Conservation (phyloP, 2,329 filamentous ascomycete species). For the Penicillium crustosum region DNA sequence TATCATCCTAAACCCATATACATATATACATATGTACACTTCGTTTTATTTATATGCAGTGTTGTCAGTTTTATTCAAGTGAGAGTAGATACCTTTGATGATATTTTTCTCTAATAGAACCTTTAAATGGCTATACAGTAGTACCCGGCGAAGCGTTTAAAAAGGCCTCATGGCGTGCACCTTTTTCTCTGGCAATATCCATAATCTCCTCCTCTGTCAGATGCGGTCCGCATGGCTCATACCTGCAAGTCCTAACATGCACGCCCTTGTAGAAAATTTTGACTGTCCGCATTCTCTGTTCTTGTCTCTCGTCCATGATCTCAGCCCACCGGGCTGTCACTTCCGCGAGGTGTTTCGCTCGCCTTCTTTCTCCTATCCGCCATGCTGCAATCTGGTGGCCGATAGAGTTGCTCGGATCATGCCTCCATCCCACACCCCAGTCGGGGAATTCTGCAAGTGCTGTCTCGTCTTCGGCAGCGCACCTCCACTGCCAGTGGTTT, state of each 20-base stretch:
- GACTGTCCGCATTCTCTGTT: conserved; percentile 12
- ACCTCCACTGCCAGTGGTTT: conserved; percentile 28
- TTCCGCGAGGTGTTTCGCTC: conserved; percentile 10
- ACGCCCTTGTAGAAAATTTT: background rate
- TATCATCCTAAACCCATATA: background rate
- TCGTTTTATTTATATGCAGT: background rate
- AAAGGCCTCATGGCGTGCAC: background rate
- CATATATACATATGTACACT: background rate
- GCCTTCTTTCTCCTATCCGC: background rate
- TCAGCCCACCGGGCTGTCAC: conserved; percentile 16
- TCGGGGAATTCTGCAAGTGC: background rate
- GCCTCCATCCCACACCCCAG: conserved; percentile 3
- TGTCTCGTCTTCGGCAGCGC: conserved; percentile 5
- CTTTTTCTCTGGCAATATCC: background rate
- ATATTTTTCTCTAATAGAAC: background rate
- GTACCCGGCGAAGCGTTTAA: background rate
- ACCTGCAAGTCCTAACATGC: background rate
- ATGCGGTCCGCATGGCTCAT: background rate
- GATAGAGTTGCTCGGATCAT: conserved; percentile 6
- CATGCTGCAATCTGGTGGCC: background rate
- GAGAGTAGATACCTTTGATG: background rate
- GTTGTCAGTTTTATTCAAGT: background rate
- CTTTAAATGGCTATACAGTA: background rate
- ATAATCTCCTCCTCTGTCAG: background rate
- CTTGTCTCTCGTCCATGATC: conserved; percentile 20